Evolutionary conservation across 1,139 yeast genomes (phyloP).

Genomic region (Yamadazyma kanchanaburiensis): DNA sequence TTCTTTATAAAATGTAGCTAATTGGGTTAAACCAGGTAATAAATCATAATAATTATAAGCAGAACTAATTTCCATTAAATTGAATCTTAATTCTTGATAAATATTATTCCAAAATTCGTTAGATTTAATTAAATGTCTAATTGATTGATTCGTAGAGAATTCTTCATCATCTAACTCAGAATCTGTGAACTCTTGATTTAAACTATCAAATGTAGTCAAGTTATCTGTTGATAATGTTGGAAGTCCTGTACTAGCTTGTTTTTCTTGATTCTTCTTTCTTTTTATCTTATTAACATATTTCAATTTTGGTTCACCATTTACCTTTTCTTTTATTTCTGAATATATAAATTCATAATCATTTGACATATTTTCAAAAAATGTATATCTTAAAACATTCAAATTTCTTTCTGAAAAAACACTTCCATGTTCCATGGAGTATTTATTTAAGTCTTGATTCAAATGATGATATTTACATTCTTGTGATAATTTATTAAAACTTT

Average conservation of each 20-base stretch:
- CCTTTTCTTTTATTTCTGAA: slow-evolving; percentile 8
- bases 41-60: slow-evolving; percentile 20
- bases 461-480: slow-evolving; percentile 14
- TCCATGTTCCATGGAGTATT: slow-evolving; percentile 12
- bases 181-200: slow-evolving; percentile 5
- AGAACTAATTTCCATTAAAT: slow-evolving; percentile 17
- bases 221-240: slow-evolving; percentile 10
- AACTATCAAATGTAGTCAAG: slow-evolving; percentile 4
- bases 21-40: slow-evolving; percentile 26
- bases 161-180: slow-evolving; percentile 4
- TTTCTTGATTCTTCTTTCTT: slow-evolving; percentile 7
- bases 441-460: slow-evolving; percentile 18
- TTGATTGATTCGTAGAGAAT: slow-evolving; percentile 2
- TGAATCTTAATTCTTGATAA: slow-evolving; percentile 30
- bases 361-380: slow-evolving; percentile 22
- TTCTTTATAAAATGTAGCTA: slow-evolving; percentile 23
- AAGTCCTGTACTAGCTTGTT: slow-evolving; percentile 6
- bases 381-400: slow-evolving; percentile 22
- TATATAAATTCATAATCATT: slow-evolving; percentile 11
- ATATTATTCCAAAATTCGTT: slow-evolving; percentile 32
- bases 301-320: slow-evolving; percentile 13
- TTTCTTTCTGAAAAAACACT: slow-evolving; percentile 18
- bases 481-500: slow-evolving; percentile 9
- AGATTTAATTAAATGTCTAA: slow-evolving; percentile 16
- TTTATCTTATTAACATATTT: slow-evolving; percentile 14